phyloP scores from a whole-genome alignment of 2,329 filamentous ascomycete genomes.

The Aureobasidium pullulans region DNA sequence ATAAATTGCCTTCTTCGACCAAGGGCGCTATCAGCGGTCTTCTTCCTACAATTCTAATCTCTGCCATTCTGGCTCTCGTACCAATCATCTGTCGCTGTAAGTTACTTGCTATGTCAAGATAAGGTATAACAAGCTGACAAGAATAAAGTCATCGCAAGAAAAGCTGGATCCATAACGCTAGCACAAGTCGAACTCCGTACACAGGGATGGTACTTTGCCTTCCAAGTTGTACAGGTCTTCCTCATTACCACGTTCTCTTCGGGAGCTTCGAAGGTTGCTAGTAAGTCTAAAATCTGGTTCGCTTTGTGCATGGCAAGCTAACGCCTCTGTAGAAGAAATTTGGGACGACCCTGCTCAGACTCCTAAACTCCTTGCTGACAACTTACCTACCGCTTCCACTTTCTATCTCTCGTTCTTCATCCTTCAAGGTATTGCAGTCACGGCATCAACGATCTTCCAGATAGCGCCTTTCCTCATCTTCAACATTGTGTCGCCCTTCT shows the following conservation, averaged over 20 bases:
- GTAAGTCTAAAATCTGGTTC: not conserved
- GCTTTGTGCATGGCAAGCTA: not conserved
- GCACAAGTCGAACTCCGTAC: slow-evolving; percentile 33
- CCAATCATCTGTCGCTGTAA: slow-evolving; percentile 32
- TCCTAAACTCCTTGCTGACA: slow-evolving; percentile 24
- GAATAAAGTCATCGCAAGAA: slow-evolving; percentile 19
- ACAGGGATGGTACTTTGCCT: slow-evolving; percentile 31
- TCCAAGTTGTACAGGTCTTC: slow-evolving; percentile 34
- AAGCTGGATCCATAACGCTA: slow-evolving; percentile 24
- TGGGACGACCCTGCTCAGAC: slow-evolving; percentile 24
- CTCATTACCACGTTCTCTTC: slow-evolving; percentile 30
- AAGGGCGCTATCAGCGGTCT: slow-evolving; percentile 41
- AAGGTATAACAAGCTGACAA: slow-evolving; percentile 18
- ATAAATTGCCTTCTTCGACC: slow-evolving; percentile 33
- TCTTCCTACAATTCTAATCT: slow-evolving; percentile 35
- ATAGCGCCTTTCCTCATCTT: slow-evolving; percentile 24
- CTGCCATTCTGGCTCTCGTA: slow-evolving; percentile 37
- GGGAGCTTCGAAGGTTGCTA: slow-evolving; percentile 24
- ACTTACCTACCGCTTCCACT: slow-evolving; percentile 29
- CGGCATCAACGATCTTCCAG: slow-evolving; percentile 23
- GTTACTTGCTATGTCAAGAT: not conserved
- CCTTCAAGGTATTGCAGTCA: slow-evolving; percentile 25
- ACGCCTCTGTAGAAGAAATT: slow-evolving; percentile 20
- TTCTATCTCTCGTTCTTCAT: slow-evolving; percentile 33
- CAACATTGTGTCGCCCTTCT: slow-evolving; percentile 23